A percentile compares a stretch with the other conserved stretches of the same genome.
Evolutionary conservation across 768 basidiomycete species (phyloP).

Genomic region (Rhizopogon vesiculosus): DNA sequence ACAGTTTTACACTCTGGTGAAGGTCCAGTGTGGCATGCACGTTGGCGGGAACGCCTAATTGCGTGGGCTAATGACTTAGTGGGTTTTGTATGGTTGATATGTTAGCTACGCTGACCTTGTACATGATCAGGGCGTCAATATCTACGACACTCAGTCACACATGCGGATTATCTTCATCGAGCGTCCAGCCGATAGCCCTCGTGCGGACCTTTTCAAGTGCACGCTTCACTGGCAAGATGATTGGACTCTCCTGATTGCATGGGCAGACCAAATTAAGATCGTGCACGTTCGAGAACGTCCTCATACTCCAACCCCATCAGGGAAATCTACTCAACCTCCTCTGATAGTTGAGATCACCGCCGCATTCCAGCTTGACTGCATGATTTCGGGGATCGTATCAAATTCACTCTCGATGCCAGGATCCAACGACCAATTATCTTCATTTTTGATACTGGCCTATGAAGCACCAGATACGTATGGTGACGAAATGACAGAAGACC

Average conservation of each 20-base stretch:
- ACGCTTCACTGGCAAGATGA: conserved; percentile 92
- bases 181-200: conserved; percentile 74
- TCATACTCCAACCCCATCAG: conserved; percentile 35
- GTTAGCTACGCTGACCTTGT: background rate
- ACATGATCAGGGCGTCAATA: conserved; percentile 76
- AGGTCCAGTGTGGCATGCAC: conserved; percentile 90
- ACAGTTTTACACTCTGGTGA: conserved; percentile 78
- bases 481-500: conserved; percentile 70
- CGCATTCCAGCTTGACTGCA: conserved; percentile 90
- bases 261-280: conserved; percentile 93
- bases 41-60: conserved; percentile 83
- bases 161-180: conserved; percentile 84
- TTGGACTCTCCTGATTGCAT: conserved; percentile 82
- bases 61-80: conserved; percentile 96
- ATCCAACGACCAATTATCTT: conserved; percentile 22
- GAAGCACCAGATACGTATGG: conserved; percentile 66
- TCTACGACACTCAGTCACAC: conserved; percentile 80
- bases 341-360: conserved; percentile 85
- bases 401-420: conserved; percentile 45
- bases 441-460: conserved; percentile 87
- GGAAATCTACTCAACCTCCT: conserved; percentile 47
- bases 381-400: conserved; percentile 88
- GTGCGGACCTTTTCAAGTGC: conserved; percentile 94
- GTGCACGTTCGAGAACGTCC: conserved; percentile 70
- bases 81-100: conserved; percentile 20